Base-by-base conservation (phyloP, 2,329 filamentous ascomycete species). In the Hymenoscyphus infarciens region DNA sequence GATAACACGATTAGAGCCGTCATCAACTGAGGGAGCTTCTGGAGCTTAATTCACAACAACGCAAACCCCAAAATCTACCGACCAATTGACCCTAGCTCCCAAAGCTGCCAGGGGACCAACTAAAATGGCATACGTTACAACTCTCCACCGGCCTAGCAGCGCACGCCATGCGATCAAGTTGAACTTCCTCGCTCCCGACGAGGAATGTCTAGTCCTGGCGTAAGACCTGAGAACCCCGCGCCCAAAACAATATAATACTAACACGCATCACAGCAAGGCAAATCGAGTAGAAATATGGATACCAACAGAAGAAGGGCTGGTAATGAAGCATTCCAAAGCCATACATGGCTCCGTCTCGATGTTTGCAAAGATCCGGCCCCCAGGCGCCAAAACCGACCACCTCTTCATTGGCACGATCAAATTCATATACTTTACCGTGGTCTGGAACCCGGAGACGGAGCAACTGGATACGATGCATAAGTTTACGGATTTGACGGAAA, bases 371-470 rank as follows among this genome's bases (percentile, higher is more conserved):
- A 81, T 99, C 56, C 87, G 87, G 29, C 92, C 93, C 5, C 85
- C 86, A 57, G 85, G 91, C 69, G 87, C 88, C 31, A 77, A 82
- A 5, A 91, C 87, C 56, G 92, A 98, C 69, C 86, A 97, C 65
- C 84, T 99, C 64, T 97, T 99, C 74, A 84, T 99, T 62, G 94
- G 92, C 57, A 99, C 95, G 56, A 90, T 97, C 73, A 87, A 90
- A 61, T 90, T 91, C 69, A 88, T 92, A 71, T 98, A 97, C 78
- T 97, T 98, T 75, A 96, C 92, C 1, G 76, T 97, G 22, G 87
- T 83, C 16, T 99, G 95, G 93, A 87, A 97, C 70, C 72, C 82
- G 0, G 76, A 83, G 73, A 79, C 72, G 4, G 76, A 76, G 22
- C 74, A 79, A 62, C 75, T 88, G 2, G 79, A 83, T 8, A 84